phyloP scores from a whole-genome alignment of 192 early-diverging fungal genomes.

The Rhizoclosmatium sp. region DNA sequence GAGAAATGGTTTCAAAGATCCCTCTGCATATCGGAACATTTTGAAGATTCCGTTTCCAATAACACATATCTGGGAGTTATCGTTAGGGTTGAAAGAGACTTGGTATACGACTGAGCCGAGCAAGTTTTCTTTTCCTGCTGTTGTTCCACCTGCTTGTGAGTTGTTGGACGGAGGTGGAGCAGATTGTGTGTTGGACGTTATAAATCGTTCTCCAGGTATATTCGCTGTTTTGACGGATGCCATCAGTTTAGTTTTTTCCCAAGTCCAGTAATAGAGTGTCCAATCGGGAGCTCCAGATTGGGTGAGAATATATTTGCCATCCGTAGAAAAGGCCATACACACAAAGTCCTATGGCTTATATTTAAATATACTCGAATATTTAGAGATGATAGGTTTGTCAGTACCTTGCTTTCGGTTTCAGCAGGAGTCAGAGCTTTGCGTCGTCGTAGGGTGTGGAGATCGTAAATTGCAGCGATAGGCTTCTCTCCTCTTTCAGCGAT shows the following conservation, averaged over 20 bases:
- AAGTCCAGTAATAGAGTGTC: conserved; percentile 66
- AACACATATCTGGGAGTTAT: conserved; percentile 59
- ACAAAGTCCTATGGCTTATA: conserved; percentile 56
- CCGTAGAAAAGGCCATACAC: conserved; percentile 62
- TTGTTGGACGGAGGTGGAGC: neutral
- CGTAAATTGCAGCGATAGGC: conserved; percentile 56
- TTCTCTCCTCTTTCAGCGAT: conserved; percentile 62
- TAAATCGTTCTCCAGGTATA: conserved; percentile 24
- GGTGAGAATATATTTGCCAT: conserved; percentile 64
- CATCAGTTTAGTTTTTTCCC: conserved; percentile 66
- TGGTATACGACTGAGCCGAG: conserved; percentile 46
- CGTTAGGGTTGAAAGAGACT: conserved; percentile 61
- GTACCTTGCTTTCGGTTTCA: conserved; percentile 61
- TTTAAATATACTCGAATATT: conserved; percentile 3
- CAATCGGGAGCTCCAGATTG: conserved; percentile 65
- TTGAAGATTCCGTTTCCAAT: conserved; percentile 65
- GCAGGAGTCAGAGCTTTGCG: conserved; percentile 53
- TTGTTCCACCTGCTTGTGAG: neutral
- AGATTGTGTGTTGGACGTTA: neutral
- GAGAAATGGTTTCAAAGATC: conserved; percentile 51
- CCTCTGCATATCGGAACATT: conserved; percentile 60
- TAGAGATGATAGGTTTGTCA: neutral
- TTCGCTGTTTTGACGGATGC: conserved; percentile 52
- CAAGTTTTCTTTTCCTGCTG: neutral
- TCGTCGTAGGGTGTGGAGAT: conserved; percentile 60